These are phyloP conservation scores for Scytalidium lignicola DNA, from an alignment of 2,329 filamentous ascomycete genomes.

Conservation along the genomic window DNA sequence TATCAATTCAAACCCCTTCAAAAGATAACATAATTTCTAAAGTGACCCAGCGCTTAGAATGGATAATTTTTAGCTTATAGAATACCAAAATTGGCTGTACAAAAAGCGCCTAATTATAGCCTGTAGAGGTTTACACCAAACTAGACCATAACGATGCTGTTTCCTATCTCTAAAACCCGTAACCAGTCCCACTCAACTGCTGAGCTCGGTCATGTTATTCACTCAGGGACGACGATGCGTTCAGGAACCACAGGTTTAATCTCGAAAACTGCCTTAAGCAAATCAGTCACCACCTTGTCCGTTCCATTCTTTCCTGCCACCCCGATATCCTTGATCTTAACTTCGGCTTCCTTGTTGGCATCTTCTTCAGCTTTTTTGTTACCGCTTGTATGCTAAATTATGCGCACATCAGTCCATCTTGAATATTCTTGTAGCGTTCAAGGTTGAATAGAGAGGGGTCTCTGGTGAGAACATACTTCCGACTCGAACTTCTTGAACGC, in stretches of 20 bases:
- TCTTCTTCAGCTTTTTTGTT: constrained; percentile 79
- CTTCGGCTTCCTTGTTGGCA: constrained; percentile 75
- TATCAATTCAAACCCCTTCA: too few relatives aligned
- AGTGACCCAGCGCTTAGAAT: background rate
- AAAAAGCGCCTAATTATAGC: background rate
- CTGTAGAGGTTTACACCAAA: background rate
- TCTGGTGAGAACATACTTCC: constrained; percentile 36
- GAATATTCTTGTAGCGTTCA: background rate
- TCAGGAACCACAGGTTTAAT: constrained; percentile 66
- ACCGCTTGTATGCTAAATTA: constrained; percentile 75
- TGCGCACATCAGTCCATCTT: constrained; percentile 6
- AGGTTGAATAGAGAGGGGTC: too few relatives aligned
- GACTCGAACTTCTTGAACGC: constrained; percentile 95
- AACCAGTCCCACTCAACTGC: background rate
- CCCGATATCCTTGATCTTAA: constrained; percentile 77
- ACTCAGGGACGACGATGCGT: constrained; percentile 27
- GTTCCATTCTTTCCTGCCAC: constrained; percentile 74
- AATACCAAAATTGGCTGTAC: background rate
- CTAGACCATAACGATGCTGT: background rate
- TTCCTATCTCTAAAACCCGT: background rate
- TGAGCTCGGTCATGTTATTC: constrained; percentile 5
- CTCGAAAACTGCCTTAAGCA: constrained; percentile 80
- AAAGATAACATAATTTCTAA: background rate
- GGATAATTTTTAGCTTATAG: background rate
- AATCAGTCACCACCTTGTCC: constrained; percentile 72